Conservation (phyloP, 2,329 filamentous ascomycete species). For the Penicillium frequentans region DNA sequence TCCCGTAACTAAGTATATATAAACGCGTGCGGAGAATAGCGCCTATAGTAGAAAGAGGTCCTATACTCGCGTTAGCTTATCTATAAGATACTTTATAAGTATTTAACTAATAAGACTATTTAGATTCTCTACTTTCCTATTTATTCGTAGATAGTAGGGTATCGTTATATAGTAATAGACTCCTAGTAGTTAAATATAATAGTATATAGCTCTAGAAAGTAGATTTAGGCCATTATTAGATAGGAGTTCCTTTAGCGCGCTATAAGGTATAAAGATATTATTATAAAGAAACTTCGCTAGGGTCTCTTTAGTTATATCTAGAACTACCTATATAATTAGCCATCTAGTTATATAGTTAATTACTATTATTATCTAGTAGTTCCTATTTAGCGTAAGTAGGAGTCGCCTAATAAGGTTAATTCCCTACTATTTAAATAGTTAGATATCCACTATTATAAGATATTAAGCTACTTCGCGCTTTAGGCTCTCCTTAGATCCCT, state of each 20-base stretch:
- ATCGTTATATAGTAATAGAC: background rate
- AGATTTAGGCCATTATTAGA: background rate
- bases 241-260: background rate
- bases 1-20: background rate
- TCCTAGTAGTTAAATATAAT: background rate
- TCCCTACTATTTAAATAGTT: background rate
- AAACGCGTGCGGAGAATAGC: background rate
- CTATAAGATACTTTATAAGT: constrained; percentile 9
- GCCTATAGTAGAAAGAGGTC: constrained; percentile 4
- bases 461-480: background rate
- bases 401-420: background rate
- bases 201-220: background rate
- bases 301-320: background rate
- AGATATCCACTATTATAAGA: background rate
- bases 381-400: background rate
- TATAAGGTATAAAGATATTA: background rate
- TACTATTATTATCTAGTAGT: background rate
- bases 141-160: constrained; percentile 2
- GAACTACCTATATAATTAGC: background rate
- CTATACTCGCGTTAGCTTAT: constrained; percentile 1
- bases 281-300: background rate
- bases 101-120: constrained; percentile 3
- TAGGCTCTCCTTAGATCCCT: background rate
- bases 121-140: constrained; percentile 9
- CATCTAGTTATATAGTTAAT: background rate